A percentile compares a stretch with the other conserved stretches of the same genome.
Evolutionary conservation across 2,329 filamentous ascomycete species (phyloP).

Genomic region (Ascochyta viciae-villosae): DNA sequence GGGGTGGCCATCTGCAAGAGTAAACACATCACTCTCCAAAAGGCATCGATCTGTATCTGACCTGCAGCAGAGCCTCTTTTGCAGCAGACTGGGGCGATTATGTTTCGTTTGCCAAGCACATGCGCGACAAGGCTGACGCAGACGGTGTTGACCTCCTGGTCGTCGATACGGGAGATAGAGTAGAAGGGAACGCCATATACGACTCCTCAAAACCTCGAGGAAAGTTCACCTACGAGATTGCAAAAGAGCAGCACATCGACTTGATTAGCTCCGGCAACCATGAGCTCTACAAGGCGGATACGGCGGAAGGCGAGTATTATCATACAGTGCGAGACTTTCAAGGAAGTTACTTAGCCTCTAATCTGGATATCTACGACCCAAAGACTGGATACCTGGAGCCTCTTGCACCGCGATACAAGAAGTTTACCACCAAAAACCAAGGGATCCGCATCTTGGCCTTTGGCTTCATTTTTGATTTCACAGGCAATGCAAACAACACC

Average conservation of each 20-base stretch:
- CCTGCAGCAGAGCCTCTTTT: constrained; percentile 73
- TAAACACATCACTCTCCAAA: constrained; percentile 40
- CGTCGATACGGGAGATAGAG: constrained; percentile 91
- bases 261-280: constrained; percentile 90
- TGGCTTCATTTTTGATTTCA: constrained; percentile 95
- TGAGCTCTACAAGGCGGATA: constrained; percentile 85
- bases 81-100: constrained; percentile 98
- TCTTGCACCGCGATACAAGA: constrained; percentile 81
- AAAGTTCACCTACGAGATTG: constrained; percentile 85
- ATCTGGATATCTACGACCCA: constrained; percentile 84
- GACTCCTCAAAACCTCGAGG: constrained; percentile 89
- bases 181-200: constrained; percentile 95
- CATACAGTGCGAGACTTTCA: constrained; percentile 84
- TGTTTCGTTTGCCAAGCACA: constrained; percentile 85
- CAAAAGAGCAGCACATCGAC: constrained; percentile 82
- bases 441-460: constrained; percentile 85
- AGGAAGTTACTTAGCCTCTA: constrained; percentile 84
- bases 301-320: constrained; percentile 78
- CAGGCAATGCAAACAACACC: constrained; percentile 88
- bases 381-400: constrained; percentile 74
- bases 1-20: constrained; percentile 92
- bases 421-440: constrained; percentile 90
- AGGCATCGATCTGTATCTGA: constrained; percentile 8
- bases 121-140: constrained; percentile 79
- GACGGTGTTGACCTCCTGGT: constrained; percentile 85